Evolutionary conservation across 2,329 filamentous ascomycete species (phyloP).

Genomic region (Curvularia verruculosa): DNA sequence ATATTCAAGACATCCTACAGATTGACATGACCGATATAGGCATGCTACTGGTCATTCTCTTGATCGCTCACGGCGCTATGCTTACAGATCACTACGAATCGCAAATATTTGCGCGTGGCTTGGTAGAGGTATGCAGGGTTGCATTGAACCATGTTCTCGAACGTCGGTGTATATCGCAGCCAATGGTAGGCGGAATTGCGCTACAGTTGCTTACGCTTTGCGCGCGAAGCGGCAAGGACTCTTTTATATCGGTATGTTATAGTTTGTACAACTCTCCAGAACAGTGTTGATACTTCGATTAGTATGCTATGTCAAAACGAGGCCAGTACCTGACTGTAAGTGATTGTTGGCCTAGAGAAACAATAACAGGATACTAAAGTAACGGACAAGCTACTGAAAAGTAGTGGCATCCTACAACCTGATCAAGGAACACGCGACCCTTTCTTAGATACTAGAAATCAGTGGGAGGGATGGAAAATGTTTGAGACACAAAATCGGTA

Average conservation of each 20-base stretch:
- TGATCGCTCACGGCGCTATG: conserved; percentile 13
- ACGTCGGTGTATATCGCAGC: conserved; percentile 10
- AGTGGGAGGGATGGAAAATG: conserved; percentile 14
- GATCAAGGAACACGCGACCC: not conserved
- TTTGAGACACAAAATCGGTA: conserved; percentile 11
- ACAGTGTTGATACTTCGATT: not conserved
- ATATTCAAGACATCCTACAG: conserved; percentile 8
- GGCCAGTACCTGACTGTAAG: conserved; percentile 13
- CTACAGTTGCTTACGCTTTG: conserved; percentile 13
- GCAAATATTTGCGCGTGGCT: conserved; percentile 5
- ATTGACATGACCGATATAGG: conserved; percentile 8
- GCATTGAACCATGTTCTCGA: conserved; percentile 12
- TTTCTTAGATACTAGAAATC: not conserved
- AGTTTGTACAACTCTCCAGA: not conserved
- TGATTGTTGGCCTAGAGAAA: no score
- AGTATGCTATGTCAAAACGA: conserved; percentile 10
- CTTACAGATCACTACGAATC: conserved; percentile 11
- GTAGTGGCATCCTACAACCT: conserved; percentile 4
- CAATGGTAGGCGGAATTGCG: conserved; percentile 9
- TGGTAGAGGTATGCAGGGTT: conserved; percentile 13
- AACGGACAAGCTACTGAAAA: conserved; percentile 1
- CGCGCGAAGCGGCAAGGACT: conserved; percentile 8
- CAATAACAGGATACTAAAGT: not conserved
- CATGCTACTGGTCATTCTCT: conserved; percentile 8
- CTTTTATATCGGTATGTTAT: conserved; percentile 3